phyloP scores from a whole-genome alignment of 805 yeast genomes.

The Metschnikowia koreensis region DNA sequence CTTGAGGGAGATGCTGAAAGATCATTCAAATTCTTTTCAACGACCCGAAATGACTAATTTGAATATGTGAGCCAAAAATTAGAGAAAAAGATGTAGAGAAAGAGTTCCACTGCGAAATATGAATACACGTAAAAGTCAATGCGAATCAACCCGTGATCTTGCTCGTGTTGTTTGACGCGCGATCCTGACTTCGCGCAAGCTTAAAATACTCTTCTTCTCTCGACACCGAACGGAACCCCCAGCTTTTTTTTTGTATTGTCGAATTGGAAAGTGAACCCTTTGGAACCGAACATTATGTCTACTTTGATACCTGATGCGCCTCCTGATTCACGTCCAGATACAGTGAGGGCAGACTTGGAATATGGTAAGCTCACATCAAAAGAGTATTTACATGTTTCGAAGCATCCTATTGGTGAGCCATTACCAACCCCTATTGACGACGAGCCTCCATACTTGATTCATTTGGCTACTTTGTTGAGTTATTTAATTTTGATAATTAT shows the following conservation, averaged over 20 bases:
- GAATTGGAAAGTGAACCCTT: not conserved
- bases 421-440: constrained; percentile 66
- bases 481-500: constrained; percentile 80
- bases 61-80: not conserved
- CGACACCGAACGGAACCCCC: not conserved
- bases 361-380: constrained; percentile 67
- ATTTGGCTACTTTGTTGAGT: constrained; percentile 79
- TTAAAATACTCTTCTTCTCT: constrained; percentile 1
- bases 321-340: constrained; percentile 31
- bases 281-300: constrained; percentile 10
- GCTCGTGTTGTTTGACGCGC: not conserved
- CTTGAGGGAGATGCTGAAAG: constrained; percentile 31
- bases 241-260: not conserved
- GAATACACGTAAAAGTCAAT: not conserved
- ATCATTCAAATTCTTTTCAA: constrained; percentile 16
- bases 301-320: constrained; percentile 40
- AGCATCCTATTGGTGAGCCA: constrained; percentile 55
- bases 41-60: not conserved
- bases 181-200: constrained; percentile 4
- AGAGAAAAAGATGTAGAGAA: not conserved
- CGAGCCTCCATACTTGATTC: constrained; percentile 81
- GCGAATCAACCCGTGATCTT: too few relatives aligned
- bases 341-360: constrained; percentile 53
- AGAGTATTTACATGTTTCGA: constrained; percentile 63
- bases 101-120: too few relatives aligned